A percentile compares a stretch with the other conserved stretches of the same genome.
Evolutionary conservation across 495 filamentous ascomycete species (phyloP).

Genomic region (Sphaerosporella brunnea): DNA sequence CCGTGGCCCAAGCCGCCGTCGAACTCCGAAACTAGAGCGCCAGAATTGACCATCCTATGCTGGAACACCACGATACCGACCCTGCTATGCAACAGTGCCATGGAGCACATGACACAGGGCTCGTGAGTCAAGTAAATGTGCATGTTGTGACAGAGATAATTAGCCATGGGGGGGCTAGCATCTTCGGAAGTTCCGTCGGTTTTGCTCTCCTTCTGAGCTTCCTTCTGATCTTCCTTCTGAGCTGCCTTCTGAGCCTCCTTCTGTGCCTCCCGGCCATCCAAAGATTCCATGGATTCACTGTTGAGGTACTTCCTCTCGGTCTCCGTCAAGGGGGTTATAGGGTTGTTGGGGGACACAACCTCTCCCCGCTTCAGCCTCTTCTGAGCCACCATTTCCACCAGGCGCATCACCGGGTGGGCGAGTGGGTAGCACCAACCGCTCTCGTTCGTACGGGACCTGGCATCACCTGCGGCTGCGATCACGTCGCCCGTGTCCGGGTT

Average conservation of each 20-base stretch:
- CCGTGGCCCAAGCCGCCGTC: conserved; percentile 47
- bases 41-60: conserved; percentile 12
- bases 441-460: conserved; percentile 16
- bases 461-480: conserved; percentile 21
- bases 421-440: conserved; percentile 18
- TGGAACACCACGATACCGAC: conserved; percentile 71
- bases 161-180: too few relatives aligned
- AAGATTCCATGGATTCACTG: conserved; percentile 8
- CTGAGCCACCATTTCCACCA: conserved; percentile 70
- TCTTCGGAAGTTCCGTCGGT: conserved; percentile 5
- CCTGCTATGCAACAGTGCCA: conserved; percentile 83
- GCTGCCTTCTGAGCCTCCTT: background rate
- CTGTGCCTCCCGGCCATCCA: background rate
- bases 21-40: conserved; percentile 19
- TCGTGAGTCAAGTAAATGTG: conserved; percentile 88
- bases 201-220: background rate
- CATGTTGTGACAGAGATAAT: conserved; percentile 81
- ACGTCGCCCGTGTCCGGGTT: conserved; percentile 34
- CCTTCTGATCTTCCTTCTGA: background rate
- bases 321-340: conserved; percentile 21
- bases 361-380: conserved; percentile 28
- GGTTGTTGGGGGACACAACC: conserved; percentile 27
- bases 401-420: conserved; percentile 61
- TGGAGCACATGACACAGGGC: conserved; percentile 88
- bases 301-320: conserved; percentile 9